Percentiles rank a stretch among this genome's conserved stretches.
phyloP scores from a whole-genome alignment of 2,329 filamentous ascomycete species.

The Teratosphaeria zuluensis region DNA sequence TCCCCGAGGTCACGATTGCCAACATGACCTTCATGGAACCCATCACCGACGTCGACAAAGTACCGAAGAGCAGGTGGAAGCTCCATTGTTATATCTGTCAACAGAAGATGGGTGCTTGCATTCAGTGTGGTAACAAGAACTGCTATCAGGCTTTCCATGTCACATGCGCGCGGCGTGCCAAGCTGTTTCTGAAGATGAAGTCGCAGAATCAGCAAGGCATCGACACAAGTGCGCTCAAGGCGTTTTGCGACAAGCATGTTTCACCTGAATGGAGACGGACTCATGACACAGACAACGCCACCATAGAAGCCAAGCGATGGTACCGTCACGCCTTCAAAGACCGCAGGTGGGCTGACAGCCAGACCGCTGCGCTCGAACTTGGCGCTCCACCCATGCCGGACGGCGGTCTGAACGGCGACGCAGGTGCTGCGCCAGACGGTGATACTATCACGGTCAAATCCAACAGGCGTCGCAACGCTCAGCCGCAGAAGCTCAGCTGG shows the following conservation, averaged over 20 bases:
- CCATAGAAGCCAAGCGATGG: constrained; percentile 73
- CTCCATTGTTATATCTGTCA: constrained; percentile 87
- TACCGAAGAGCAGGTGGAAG: constrained; percentile 85
- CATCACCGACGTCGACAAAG: constrained; percentile 95
- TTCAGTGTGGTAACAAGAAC: constrained; percentile 94
- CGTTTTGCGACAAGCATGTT: constrained; percentile 92
- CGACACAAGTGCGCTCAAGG: constrained; percentile 76
- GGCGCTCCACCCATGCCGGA: constrained; percentile 53
- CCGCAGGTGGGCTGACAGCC: constrained; percentile 84
- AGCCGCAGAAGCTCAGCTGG: constrained; percentile 63
- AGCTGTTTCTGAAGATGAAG: constrained; percentile 93
- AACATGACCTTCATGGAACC: constrained; percentile 98
- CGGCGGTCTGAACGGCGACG: constrained; percentile 18
- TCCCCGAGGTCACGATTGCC: constrained; percentile 88
- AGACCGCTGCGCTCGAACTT: constrained; percentile 69
- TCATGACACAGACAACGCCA: constrained; percentile 71
- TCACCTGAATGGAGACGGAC: constrained; percentile 80
- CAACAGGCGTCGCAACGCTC: constrained; percentile 47
- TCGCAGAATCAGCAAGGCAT: constrained; percentile 72
- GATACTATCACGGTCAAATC: constrained; percentile 42
- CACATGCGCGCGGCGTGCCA: constrained; percentile 81
- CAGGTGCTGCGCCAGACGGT: constrained; percentile 26
- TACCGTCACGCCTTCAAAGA: constrained; percentile 86
- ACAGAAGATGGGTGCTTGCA: constrained; percentile 95
- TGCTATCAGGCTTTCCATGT: constrained; percentile 97